Evolutionary conservation across 2,329 filamentous ascomycete genomes (phyloP), one percentile per base, ranked within the genome.

Genomic region (Hirsutella rhossiliensis): DNA sequence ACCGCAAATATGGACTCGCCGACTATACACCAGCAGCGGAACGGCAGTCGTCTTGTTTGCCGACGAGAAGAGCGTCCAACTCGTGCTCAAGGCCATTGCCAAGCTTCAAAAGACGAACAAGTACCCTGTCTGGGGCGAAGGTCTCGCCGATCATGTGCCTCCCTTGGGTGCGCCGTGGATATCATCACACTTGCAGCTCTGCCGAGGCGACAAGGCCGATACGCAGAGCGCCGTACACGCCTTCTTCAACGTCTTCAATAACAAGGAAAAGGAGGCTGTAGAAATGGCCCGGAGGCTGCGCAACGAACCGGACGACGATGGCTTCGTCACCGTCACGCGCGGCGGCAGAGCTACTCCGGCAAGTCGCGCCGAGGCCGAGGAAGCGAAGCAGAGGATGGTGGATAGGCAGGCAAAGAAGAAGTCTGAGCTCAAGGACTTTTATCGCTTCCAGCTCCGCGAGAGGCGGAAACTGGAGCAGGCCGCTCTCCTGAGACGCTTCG

Each of bases 301-400:
- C 48, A 82, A 84, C 52, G 81, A 87, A 55, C 87, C 90, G 0
- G 92, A 98, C 61, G 89, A 87, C 57, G 92, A 98, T 62, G 92
- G 92, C 2, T 98, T 98, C 60, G 76, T 97, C 41, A 97, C 89
- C 4, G 92, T 98, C 20, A 84, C 82, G 2, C 76, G 85, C 44
- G 88, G 88, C 23, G 84, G 85, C 34, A 71, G 82, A 46, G 73
- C 73, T 7, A 84, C 82, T n/a, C 80, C 86, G 1, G 88, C 85
- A 2, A 76, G 81, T 44, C 73, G 80, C 48, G 82, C 82, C 52
- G 87, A 84, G 55, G 78, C 80, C 36, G 76, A 80, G 55, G 76
- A 78, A 53, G 72, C 72, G 40, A 66, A 64, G 47, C 67, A 66
- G 54, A 74, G 71, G 61, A 74, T 80, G 68, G 66, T 77, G 56